Evolutionary conservation across 2,329 filamentous ascomycete species (phyloP), one percentile per base, ranked within the genome.

Genomic region (Orbilia ellipsospora): DNA sequence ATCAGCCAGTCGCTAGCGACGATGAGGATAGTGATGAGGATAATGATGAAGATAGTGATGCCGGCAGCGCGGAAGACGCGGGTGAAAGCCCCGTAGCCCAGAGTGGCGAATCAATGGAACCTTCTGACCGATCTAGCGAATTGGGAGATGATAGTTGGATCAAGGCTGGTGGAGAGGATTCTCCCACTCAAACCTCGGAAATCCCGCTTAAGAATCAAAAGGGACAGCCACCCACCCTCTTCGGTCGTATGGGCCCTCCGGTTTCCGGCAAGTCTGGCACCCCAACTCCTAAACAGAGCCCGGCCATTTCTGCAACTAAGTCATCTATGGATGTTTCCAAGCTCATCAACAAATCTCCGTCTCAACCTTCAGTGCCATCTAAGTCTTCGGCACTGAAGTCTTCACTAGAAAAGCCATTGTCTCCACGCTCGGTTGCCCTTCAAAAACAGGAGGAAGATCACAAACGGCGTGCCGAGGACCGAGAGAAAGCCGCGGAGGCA

Each of bases 141-240:
- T 65, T 69, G 54, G 72, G 56, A 51, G 64, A 69, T n/a, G 72
- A 64, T 20, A 61, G 62, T 20, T 74, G 70, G 70, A 56, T 74
- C 44, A 63, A 75, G 50, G 62, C 64, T 20, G 70, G 51, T 18
- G 70, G 68, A 42, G 72, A 75, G 36, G 64, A 48, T 13, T 69
- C 64, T 26, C 72, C 72, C 15, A 48, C 31, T 40, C 57, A 75
- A 51, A 15, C 57, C 5, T 31, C 36, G 16, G 31, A 15, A 1
- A 23, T 23, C 28, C 20, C 28, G 8, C 45, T 20, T 12, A 57
- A 67, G 23, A 51, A 8, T 51, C 54, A 59, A 23, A 60, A 45
- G 10, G 16, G 18, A 51, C 23, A 50, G 23, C 26, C 63, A 8
- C 28, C 54, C 26, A 40, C 8, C n/a, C 20, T 20, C 6, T 15